A percentile compares a stretch with the other conserved stretches of the same genome.
phyloP scores from a whole-genome alignment of 441 rosid species.

The Aquilaria agallochum region DNA sequence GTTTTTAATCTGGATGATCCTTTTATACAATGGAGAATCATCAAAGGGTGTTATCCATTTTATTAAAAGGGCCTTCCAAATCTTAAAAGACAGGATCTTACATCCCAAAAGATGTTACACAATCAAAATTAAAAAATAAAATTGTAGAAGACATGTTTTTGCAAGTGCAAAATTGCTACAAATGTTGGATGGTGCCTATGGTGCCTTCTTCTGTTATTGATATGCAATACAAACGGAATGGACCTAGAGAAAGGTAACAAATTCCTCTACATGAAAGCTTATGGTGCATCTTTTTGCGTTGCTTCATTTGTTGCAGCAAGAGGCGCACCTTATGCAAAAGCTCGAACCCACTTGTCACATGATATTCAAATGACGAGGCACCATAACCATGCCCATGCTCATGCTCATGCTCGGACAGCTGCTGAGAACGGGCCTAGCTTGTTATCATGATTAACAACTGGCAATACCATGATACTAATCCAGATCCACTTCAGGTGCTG shows the following conservation, averaged over 20 bases:
- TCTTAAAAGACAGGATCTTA: too few species aligned
- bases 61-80: too few species aligned
- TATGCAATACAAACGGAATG: too few species aligned
- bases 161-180: too few species aligned
- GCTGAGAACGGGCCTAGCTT: slow-evolving; percentile 86
- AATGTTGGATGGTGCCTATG: too few species aligned
- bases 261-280: slow-evolving; percentile 4
- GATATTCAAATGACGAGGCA: slow-evolving; percentile 85
- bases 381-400: slow-evolving; percentile 47
- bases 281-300: slow-evolving; percentile 3
- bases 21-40: too few species aligned
- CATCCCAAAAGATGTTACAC: too few species aligned
- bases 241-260: too few species aligned
- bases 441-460: slow-evolving; percentile 45
- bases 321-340: slow-evolving; percentile 94
- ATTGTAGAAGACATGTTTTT: too few species aligned
- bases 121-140: too few species aligned
- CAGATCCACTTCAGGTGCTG: slow-evolving; percentile 8
- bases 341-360: slow-evolving; percentile 67
- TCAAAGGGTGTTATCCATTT: too few species aligned
- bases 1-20: too few species aligned
- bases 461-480: slow-evolving; percentile 6
- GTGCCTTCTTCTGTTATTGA: background rate
- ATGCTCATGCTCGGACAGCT: slow-evolving; percentile 61
- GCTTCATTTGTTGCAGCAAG: slow-evolving; percentile 44